These are phyloP conservation scores for Xylaria hypoxylon DNA, from an alignment of 2,329 filamentous ascomycete species.

Conservation along the genomic window DNA sequence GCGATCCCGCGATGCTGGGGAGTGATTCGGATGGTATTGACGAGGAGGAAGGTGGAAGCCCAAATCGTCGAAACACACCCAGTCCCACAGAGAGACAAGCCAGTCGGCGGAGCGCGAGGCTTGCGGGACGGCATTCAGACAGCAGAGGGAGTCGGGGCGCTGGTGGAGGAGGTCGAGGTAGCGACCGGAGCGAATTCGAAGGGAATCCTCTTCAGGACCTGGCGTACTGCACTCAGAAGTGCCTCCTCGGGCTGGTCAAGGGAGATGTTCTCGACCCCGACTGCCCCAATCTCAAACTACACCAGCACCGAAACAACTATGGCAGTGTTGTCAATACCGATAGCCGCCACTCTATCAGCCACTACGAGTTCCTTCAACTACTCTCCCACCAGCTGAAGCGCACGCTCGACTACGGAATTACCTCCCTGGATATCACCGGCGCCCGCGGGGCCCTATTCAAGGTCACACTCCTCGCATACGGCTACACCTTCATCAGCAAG, in stretches of 20 bases:
- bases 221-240: conserved; percentile 55
- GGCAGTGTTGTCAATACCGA: conserved; percentile 5
- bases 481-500: conserved; percentile 60
- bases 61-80: conserved; percentile 11
- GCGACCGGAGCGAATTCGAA: conserved; percentile 25
- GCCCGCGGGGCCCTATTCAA: conserved; percentile 56
- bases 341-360: conserved; percentile 48
- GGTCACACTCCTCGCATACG: conserved; percentile 55
- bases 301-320: conserved; percentile 42
- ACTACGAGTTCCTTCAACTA: conserved; percentile 47
- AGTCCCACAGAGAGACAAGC: conserved; percentile 18
- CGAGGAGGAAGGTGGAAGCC: conserved; percentile 6
- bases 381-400: conserved; percentile 50
- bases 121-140: conserved; percentile 20
- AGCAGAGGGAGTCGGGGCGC: conserved; percentile 1
- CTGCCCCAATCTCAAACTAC: conserved; percentile 55
- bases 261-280: conserved; percentile 48
- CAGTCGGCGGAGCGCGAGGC: conserved; percentile 22
- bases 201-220: conserved; percentile 18
- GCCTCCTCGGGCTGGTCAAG: conserved; percentile 53
- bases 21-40: conserved; percentile 5
- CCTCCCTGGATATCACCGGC: conserved; percentile 47
- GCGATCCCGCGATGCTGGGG: conserved; percentile 8
- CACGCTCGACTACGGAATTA: conserved; percentile 51
- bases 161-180: conserved; percentile 16